A percentile compares a stretch with the other conserved stretches of the same genome.
phyloP scores from a whole-genome alignment of 1,284 basidiomycete genomes.

The Singerocomus rubriflavus region DNA sequence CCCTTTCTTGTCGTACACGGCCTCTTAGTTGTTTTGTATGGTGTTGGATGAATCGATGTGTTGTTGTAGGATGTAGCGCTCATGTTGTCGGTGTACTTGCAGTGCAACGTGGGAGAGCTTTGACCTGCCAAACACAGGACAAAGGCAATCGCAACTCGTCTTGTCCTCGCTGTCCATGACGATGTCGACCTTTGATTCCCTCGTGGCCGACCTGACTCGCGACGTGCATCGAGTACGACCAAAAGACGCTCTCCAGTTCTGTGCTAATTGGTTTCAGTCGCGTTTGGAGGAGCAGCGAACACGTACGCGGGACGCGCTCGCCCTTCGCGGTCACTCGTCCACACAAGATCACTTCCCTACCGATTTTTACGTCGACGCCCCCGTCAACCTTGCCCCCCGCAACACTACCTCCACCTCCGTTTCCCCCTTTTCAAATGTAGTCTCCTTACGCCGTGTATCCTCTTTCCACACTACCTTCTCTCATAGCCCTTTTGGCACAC shows the following conservation, averaged over 20 bases:
- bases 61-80: slow-evolving; percentile 5
- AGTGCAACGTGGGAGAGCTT: slow-evolving; percentile 26
- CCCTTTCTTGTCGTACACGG: neutral
- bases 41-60: slow-evolving; percentile 6
- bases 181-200: slow-evolving; percentile 70
- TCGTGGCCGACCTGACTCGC: slow-evolving; percentile 84
- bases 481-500: slow-evolving; percentile 70
- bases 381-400: slow-evolving; percentile 35
- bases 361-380: slow-evolving; percentile 59
- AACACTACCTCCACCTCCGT: slow-evolving; percentile 35
- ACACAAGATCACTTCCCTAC: slow-evolving; percentile 49
- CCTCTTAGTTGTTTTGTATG: slow-evolving; percentile 14
- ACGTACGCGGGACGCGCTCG: slow-evolving; percentile 63
- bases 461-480: slow-evolving; percentile 49
- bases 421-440: slow-evolving; percentile 49
- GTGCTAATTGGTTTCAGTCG: slow-evolving; percentile 92
- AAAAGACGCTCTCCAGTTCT: slow-evolving; percentile 89
- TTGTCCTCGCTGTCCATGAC: slow-evolving; percentile 16
- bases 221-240: slow-evolving; percentile 85
- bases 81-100: slow-evolving; percentile 3
- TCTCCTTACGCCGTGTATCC: slow-evolving; percentile 44
- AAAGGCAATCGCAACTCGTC: neutral
- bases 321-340: slow-evolving; percentile 47
- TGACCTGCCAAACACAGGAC: slow-evolving; percentile 10
- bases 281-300: slow-evolving; percentile 81